These are phyloP conservation scores for Verticillium longisporum DNA, from an alignment of 2,329 filamentous ascomycete species.

Conservation along the genomic window DNA sequence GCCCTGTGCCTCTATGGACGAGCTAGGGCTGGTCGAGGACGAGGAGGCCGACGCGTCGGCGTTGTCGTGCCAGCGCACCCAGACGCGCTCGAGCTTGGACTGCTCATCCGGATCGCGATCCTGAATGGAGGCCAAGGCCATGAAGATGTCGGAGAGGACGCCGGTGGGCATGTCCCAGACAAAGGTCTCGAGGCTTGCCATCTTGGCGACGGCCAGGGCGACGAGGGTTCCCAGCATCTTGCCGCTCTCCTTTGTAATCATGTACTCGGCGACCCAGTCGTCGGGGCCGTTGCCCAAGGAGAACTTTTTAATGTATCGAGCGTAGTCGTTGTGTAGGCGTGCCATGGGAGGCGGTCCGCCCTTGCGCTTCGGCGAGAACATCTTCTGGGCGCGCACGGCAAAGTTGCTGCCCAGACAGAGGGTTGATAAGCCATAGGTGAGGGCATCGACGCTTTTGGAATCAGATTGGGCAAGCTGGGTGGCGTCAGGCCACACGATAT, in stretches of 20 bases:
- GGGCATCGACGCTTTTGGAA: constrained; percentile 68
- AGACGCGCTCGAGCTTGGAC: constrained; percentile 65
- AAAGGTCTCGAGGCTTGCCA: constrained; percentile 76
- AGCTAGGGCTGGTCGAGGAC: constrained; percentile 19
- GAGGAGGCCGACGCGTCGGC: constrained; percentile 33
- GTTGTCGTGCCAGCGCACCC: constrained; percentile 81
- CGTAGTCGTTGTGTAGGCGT: constrained; percentile 56
- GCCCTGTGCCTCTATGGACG: constrained; percentile 8
- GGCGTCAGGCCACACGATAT: constrained; percentile 77
- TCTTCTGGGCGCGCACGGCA: constrained; percentile 27
- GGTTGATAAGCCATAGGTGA: constrained; percentile 76
- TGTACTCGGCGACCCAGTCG: constrained; percentile 75
- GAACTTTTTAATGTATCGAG: constrained; percentile 74
- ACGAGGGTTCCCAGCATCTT: constrained; percentile 86
- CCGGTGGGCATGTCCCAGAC: constrained; percentile 88
- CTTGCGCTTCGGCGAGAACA: constrained; percentile 16
- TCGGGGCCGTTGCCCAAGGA: constrained; percentile 75
- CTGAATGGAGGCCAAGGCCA: constrained; percentile 66
- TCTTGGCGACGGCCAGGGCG: constrained; percentile 70
- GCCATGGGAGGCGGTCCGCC: neutral
- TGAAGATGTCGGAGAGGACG: constrained; percentile 73
- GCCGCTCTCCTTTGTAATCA: constrained; percentile 74
- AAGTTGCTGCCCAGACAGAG: constrained; percentile 60
- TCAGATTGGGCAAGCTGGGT: constrained; percentile 56
- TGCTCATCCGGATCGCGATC: constrained; percentile 50